A percentile compares a stretch with the other conserved stretches of the same genome.
Evolutionary conservation across 2,329 filamentous ascomycete species (phyloP).

Genomic region (Calonectria crousiana): DNA sequence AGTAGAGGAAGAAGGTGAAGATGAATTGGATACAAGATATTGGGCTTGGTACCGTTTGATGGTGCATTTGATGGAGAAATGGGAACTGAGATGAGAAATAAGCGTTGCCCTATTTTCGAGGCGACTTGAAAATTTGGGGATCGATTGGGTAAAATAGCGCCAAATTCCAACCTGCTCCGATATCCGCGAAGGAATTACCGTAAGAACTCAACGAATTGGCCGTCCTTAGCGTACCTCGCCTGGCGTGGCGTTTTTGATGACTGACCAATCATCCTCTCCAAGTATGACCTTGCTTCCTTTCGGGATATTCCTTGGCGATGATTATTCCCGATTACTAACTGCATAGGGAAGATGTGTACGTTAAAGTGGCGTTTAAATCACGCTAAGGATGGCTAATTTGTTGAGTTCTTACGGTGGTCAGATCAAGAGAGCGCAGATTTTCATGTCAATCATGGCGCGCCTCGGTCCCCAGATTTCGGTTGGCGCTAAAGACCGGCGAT

Average conservation of each 20-base stretch:
- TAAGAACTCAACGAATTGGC: no score
- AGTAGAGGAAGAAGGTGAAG: no score
- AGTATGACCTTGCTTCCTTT: no score
- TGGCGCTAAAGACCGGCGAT: neutral
- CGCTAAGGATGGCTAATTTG: no score
- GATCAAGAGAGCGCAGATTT: conserved; percentile 35
- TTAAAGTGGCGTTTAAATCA: no score
- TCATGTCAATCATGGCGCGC: conserved; percentile 32
- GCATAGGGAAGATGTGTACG: no score
- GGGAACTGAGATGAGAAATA: neutral
- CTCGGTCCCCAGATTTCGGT: conserved; percentile 29
- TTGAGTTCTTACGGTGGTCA: no score
- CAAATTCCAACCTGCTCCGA: neutral
- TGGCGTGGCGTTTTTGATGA: no score
- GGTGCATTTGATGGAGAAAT: neutral
- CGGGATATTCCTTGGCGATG: no score
- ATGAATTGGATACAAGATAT: neutral
- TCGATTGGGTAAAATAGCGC: neutral
- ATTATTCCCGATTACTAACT: no score
- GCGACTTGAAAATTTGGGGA: neutral
- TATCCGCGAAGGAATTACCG: neutral
- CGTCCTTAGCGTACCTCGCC: no score
- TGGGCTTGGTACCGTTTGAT: neutral
- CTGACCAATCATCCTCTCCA: no score
- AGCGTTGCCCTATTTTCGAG: neutral